Base-by-base conservation (phyloP, 129 eudicot genomes). In the Saussurea involucrata region DNA sequence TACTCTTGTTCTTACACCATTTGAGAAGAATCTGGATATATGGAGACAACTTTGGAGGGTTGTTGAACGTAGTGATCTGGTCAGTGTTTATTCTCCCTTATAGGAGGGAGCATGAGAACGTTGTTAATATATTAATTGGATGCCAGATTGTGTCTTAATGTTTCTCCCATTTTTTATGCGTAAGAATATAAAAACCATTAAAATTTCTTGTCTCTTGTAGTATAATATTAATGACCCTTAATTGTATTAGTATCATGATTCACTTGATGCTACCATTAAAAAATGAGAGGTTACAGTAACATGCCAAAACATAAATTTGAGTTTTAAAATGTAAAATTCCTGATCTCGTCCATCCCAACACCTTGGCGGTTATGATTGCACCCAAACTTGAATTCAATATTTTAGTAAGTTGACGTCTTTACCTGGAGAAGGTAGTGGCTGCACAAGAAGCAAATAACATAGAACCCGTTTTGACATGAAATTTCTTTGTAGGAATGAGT, bases 41-140 rank as follows among this genome's bases (percentile, higher is more conserved):
- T 95, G 98, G 98, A 86, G 98, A 79, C 98, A 91, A 82, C 98
- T 95, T 75, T 95, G 98, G 98, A 92, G 98, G 84, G 98, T 95
- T 77, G 86, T 95, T 80, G 98, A 95, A 76, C 96, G 96, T 31
- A 95, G 96, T 75, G 96, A 91, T 88, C 87, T 95, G 97, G 97
- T 91, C 78, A 87, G 92, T 27, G 40, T 32, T 17, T 60, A 8
- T 68, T 29, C 21, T 66, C 24, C n/a, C 64, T 58, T 6, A 58
- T 20, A 18, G 11, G 27, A 21, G 64, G 11, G 7, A 20, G 1
- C 24, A 58, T 58, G 12, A 58, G 64, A 58, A 21, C 9, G 24
- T 6, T 58, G 27, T 58, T 21, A 20, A 20, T 58, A 58, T 58
- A 58, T 8, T n/a, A n/a, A n/a, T n/a, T 53, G 61, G 20, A n/a